Conservation (phyloP, 306 rosid species). For the Arachis stenosperma region DNA sequence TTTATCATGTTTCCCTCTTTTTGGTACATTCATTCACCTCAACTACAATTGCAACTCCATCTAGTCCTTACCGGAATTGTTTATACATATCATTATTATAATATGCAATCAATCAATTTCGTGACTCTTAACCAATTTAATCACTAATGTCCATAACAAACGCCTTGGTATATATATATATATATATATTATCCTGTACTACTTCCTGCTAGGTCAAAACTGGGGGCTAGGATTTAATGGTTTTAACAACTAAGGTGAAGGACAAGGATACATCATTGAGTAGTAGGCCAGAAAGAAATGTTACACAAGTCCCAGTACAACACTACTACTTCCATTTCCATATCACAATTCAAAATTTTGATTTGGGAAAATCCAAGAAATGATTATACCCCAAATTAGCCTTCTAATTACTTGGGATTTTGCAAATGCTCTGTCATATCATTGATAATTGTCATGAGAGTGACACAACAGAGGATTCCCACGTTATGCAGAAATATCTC, state of each 20-base stretch:
- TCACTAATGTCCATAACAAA: too few relatives aligned
- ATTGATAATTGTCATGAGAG: slow-evolving; percentile 31
- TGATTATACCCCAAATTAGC: slow-evolving; percentile 23
- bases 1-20: neutral
- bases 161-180: too few relatives aligned
- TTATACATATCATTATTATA: too few relatives aligned
- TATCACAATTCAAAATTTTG: slow-evolving; percentile 2
- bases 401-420: slow-evolving; percentile 17
- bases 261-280: neutral
- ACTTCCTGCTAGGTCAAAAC: slow-evolving; percentile 11
- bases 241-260: slow-evolving; percentile 40
- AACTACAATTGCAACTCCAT: too few relatives aligned
- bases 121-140: too few relatives aligned
- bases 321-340: slow-evolving; percentile 16
- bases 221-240: slow-evolving; percentile 28
- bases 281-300: slow-evolving; percentile 23
- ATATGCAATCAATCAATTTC: too few relatives aligned
- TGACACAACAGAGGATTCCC: slow-evolving; percentile 26
- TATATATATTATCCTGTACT: neutral
- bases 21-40: neutral
- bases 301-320: neutral
- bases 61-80: too few relatives aligned
- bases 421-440: slow-evolving; percentile 32
- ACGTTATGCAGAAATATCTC: slow-evolving; percentile 30
- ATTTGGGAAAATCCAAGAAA: neutral